Conservation (phyloP, 306 rosid species). For the Fragaria ananassa region DNA sequence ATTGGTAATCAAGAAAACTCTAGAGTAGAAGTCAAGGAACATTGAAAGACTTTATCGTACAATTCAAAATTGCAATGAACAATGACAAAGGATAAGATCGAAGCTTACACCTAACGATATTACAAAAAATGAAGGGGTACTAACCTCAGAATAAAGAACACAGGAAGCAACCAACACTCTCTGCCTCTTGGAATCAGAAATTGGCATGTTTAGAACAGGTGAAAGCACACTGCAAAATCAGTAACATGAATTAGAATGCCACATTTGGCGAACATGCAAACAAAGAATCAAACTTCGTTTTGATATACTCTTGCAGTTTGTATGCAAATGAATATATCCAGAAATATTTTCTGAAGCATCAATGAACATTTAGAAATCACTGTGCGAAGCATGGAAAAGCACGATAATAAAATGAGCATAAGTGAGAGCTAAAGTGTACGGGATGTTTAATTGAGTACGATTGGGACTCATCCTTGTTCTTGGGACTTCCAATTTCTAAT, state of each 20-base stretch:
- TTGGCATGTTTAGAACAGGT: conserved; percentile 92
- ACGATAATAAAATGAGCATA: neutral
- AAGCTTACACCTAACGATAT: neutral
- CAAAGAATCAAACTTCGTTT: conserved; percentile 17
- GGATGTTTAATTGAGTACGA: neutral
- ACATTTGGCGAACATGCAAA: conserved; percentile 16
- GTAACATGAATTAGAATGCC: conserved; percentile 18
- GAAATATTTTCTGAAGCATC: neutral
- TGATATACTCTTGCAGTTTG: neutral
- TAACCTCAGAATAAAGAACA: conserved; percentile 91
- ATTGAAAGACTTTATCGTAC: conserved; percentile 2
- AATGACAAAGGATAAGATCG: neutral
- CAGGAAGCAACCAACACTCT: conserved; percentile 92
- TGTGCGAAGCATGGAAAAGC: neutral
- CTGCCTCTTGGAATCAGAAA: conserved; percentile 92
- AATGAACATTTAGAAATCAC: neutral
- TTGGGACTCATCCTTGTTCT: conserved; percentile 3
- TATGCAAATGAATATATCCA: neutral
- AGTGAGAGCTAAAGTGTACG: neutral
- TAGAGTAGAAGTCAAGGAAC: conserved; percentile 3
- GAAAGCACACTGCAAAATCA: conserved; percentile 81
- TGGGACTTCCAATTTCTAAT: neutral
- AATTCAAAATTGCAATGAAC: neutral
- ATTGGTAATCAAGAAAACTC: conserved; percentile 15
- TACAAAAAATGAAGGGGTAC: conserved; percentile 16